These are phyloP conservation scores for Beta macrorhiza DNA, from an alignment of 179 eudicot species.

Conservation along the genomic window DNA sequence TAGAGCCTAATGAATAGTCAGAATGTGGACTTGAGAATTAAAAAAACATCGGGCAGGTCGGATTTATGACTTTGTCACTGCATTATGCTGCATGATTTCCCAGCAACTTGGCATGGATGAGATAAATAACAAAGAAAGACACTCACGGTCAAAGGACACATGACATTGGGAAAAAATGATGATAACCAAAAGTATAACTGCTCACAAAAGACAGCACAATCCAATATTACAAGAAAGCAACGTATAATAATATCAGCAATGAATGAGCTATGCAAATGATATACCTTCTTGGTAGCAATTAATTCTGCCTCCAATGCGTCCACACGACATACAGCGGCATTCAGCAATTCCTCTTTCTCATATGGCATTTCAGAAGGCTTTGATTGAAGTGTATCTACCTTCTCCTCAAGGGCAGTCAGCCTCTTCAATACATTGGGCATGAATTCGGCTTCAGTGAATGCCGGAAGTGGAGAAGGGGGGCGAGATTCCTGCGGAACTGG, in stretches of 20 bases:
- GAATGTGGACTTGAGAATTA: background rate
- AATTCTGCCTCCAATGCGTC: slow-evolving; percentile 99
- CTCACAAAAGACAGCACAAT: background rate
- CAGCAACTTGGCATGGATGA: background rate
- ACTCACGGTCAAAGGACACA: background rate
- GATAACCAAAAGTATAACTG: background rate
- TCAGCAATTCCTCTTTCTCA: slow-evolving; percentile 91
- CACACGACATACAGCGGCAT: slow-evolving; percentile 96
- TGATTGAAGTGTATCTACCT: slow-evolving; percentile 69
- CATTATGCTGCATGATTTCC: background rate
- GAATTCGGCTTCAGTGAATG: slow-evolving; percentile 55
- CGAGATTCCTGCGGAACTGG: slow-evolving; percentile 49
- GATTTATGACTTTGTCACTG: background rate
- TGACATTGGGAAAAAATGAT: background rate
- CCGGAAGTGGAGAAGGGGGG: slow-evolving; percentile 79
- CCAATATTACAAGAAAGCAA: background rate
- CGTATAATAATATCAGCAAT: background rate
- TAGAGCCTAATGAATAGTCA: background rate
- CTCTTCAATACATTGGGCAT: slow-evolving; percentile 70
- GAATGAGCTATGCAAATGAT: background rate
- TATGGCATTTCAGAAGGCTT: slow-evolving; percentile 93
- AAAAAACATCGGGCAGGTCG: background rate
- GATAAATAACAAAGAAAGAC: background rate
- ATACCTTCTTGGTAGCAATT: slow-evolving; percentile 96
- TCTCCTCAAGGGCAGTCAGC: slow-evolving; percentile 87